Base-by-base conservation (phyloP, 1,284 basidiomycete genomes). In the Amylostereum chailletii region DNA sequence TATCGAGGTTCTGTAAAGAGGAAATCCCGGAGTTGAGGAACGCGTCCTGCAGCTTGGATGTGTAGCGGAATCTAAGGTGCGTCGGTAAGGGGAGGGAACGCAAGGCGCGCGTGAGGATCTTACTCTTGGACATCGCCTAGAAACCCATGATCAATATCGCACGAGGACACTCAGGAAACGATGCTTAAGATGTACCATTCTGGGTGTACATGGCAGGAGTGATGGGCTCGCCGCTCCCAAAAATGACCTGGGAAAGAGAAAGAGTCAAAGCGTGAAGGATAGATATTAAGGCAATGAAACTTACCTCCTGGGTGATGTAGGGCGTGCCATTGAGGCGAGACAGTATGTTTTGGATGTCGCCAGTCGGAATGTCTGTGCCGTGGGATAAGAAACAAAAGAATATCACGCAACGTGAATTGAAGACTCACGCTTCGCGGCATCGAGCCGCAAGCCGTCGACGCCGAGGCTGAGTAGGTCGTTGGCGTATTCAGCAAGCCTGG, bases 71-170 rank as follows among this genome's bases (percentile, higher is more conserved):
- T 54, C 81, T 83, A 52, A 2, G 9, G 11, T 11, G 3, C 3
- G 8, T 33, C 38, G 33, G 2, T 2, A 34, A 19, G 19, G 19
- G 19, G 19, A 19, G 19, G 19, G n/a, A 37, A n/a, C n/a, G 2
- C 19, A 44, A 41, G 4, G 3, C 2, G 32, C 32, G 34, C 34
- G 8, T 7, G 6, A 3, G 6, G 30, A 19, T 19, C 75, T 50
- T 49, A 82, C 80, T 84, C 81, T 66, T 83, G 78, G 0, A 83
- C 81, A 56, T 83, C 79, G 10, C 78, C 76, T 75, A 19, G 19
- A 19, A 19, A 19, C 19, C 19, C 19, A 19, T 19, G 19, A 19
- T 19, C 19, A 19, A 19, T 19, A 19, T 19, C 19, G 49, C n/a
- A 40, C 9, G 29, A 46, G 41, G 34, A 31, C 29, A 43, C 1